Conservation (phyloP, 2,329 filamentous ascomycete genomes). For the Pseudogymnoascus destructans region DNA sequence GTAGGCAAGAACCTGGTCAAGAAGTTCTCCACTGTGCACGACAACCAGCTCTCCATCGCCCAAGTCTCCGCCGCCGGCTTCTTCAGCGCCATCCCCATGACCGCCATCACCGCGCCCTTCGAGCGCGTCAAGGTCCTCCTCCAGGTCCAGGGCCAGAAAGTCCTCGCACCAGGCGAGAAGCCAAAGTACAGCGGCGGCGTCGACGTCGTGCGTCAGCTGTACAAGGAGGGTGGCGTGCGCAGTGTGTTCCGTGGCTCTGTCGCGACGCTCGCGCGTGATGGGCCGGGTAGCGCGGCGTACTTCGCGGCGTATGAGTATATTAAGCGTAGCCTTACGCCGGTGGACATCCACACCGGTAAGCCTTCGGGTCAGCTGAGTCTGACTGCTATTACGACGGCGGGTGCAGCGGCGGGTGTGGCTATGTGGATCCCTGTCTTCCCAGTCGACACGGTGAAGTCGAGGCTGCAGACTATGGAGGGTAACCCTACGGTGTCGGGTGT, state of each 20-base stretch:
- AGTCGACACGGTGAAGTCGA: constrained; percentile 89
- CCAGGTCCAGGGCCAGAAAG: constrained; percentile 89
- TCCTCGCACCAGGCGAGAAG: constrained; percentile 75
- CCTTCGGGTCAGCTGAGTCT: constrained; percentile 67
- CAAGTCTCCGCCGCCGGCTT: constrained; percentile 90
- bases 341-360: constrained; percentile 59
- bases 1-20: constrained; percentile 82
- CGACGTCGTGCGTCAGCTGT: constrained; percentile 88
- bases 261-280: constrained; percentile 88
- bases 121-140: constrained; percentile 98
- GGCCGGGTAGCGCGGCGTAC: constrained; percentile 85
- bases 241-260: constrained; percentile 84
- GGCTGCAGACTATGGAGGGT: constrained; percentile 82
- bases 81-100: constrained; percentile 97
- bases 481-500: constrained; percentile 69
- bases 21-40: constrained; percentile 45
- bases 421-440: constrained; percentile 99
- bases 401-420: constrained; percentile 81
- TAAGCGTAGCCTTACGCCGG: constrained; percentile 75
- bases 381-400: constrained; percentile 70
- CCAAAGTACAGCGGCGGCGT: constrained; percentile 77
- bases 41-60: constrained; percentile 63
- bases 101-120: constrained; percentile 93
- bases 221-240: constrained; percentile 77
- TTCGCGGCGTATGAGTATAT: constrained; percentile 96